Conservation (phyloP, 2,329 filamentous ascomycete species). For the Ceratocystis diversiconidia region DNA sequence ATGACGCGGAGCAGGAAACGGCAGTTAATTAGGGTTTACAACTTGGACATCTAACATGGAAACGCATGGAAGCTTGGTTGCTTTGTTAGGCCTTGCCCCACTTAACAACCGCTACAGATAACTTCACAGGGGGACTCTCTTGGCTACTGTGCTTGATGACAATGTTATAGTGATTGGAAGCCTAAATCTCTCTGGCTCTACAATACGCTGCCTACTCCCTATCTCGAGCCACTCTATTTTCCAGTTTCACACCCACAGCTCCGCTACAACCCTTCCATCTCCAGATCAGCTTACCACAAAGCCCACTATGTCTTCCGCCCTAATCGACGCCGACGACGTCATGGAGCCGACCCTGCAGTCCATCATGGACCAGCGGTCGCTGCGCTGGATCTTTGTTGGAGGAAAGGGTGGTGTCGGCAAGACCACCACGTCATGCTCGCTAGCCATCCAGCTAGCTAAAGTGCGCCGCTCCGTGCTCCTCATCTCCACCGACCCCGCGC, state of each 20-base stretch:
- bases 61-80: not conserved
- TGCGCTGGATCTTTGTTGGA: constrained; percentile 98
- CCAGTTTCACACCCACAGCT: not conserved
- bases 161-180: not conserved
- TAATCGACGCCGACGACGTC: constrained; percentile 45
- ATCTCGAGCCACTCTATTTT: not conserved
- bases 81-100: not conserved
- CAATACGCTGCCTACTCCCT: not conserved
- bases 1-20: not conserved
- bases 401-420: constrained; percentile 98
- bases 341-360: constrained; percentile 89
- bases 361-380: constrained; percentile 84
- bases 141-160: not conserved
- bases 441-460: constrained; percentile 92
- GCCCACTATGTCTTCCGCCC: constrained; percentile 28
- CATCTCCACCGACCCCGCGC: constrained; percentile 95
- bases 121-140: not conserved
- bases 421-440: constrained; percentile 97
- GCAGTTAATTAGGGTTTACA: not conserved
- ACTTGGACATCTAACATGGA: not conserved
- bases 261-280: not conserved
- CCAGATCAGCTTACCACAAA: not conserved
- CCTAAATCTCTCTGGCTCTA: not conserved
- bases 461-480: constrained; percentile 90
- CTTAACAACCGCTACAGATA: not conserved